Evolutionary conservation across 164 flowering plant genomes (phyloP).

Genomic region (Pachysandra terminalis): DNA sequence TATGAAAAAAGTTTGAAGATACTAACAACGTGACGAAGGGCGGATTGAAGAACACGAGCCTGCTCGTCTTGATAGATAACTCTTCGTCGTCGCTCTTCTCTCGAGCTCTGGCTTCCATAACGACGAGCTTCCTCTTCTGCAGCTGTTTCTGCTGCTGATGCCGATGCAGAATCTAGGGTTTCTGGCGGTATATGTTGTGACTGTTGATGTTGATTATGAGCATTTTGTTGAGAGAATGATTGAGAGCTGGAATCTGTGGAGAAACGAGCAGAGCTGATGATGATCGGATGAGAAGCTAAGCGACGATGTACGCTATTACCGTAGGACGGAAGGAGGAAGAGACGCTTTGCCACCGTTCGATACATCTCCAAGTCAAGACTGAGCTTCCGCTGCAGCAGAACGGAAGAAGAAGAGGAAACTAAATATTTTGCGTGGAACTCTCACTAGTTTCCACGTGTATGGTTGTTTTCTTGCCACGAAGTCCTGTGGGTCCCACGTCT

Average conservation of each 20-base stretch:
- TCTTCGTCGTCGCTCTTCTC: slow-evolving; percentile 11
- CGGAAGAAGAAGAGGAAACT: too few species aligned
- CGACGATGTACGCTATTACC: slow-evolving; percentile 1
- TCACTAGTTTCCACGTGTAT: too few species aligned
- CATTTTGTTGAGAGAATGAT: slow-evolving; percentile 16
- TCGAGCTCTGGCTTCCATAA: slow-evolving; percentile 11
- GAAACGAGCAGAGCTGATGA: slow-evolving; percentile 11
- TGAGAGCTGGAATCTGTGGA: slow-evolving; percentile 18
- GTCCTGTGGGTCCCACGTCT: too few species aligned
- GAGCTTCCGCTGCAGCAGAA: too few species aligned
- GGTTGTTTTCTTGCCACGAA: too few species aligned
- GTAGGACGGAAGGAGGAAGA: neutral
- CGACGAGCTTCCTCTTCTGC: slow-evolving; percentile 15
- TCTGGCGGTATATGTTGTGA: slow-evolving; percentile 12
- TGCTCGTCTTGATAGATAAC: slow-evolving; percentile 65
- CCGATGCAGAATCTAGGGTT: slow-evolving; percentile 10
- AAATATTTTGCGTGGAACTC: too few species aligned
- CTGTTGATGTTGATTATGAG: neutral
- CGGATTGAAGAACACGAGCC: slow-evolving; percentile 74
- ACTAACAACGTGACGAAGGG: slow-evolving; percentile 76
- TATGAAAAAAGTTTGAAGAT: neutral
- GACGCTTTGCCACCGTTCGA: slow-evolving; percentile 16
- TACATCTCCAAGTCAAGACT: slow-evolving; percentile 12
- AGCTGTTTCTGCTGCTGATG: slow-evolving; percentile 9
- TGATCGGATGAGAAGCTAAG: neutral